Percentiles rank a stretch among this genome's conserved stretches.
Conservation (phyloP, 2,329 filamentous ascomycete species). For the Chaetomiaceae sp. region DNA sequence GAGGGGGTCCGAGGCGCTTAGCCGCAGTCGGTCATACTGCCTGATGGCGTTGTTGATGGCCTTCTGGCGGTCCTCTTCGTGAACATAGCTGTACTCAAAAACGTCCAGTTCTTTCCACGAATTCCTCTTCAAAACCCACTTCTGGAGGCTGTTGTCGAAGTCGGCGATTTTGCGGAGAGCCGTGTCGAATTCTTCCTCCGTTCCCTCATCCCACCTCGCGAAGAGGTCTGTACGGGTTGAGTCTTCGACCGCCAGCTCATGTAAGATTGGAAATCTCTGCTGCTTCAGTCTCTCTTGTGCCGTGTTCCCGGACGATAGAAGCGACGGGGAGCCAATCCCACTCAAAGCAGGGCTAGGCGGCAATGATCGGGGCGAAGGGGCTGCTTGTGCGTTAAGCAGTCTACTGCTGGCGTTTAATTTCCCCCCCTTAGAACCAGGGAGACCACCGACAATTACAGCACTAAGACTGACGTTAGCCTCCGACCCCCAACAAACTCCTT, state of each 20-base stretch:
- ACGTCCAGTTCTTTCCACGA: slow-evolving; percentile 63
- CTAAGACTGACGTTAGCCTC: slow-evolving; percentile 35
- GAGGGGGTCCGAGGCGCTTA: slow-evolving; percentile 52
- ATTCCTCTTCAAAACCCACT: slow-evolving; percentile 52
- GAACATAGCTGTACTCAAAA: slow-evolving; percentile 56
- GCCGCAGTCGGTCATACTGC: slow-evolving; percentile 55
- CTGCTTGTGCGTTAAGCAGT: slow-evolving; percentile 39
- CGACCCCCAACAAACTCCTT: slow-evolving; percentile 12
- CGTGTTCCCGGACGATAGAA: slow-evolving; percentile 46
- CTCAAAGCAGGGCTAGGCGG: slow-evolving; percentile 55
- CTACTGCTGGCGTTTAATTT: slow-evolving; percentile 39
- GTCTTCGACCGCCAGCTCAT: slow-evolving; percentile 55
- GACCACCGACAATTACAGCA: slow-evolving; percentile 35
- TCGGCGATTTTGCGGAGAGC: slow-evolving; percentile 57
- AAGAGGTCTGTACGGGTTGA: slow-evolving; percentile 47
- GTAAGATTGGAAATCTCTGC: slow-evolving; percentile 48
- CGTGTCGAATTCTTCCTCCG: slow-evolving; percentile 49
- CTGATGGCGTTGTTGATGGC: slow-evolving; percentile 59
- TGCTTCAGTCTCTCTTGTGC: slow-evolving; percentile 47
- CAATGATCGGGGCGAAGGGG: slow-evolving; percentile 40
- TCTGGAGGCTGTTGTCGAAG: slow-evolving; percentile 44
- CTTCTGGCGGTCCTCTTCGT: slow-evolving; percentile 51
- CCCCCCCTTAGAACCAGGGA: slow-evolving; percentile 22
- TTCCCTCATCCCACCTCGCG: slow-evolving; percentile 45
- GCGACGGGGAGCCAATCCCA: slow-evolving; percentile 50